Percentiles rank a stretch among this genome's conserved stretches.
These are phyloP conservation scores for Zea mays DNA, from an alignment of 176 grass and related monocot species.

Conservation along the genomic window Zm-B73-REFERENCE-NAM-5.0 NC_050099.1:249559001-249559500, in stretches of 20 bases:
- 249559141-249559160: constrained; percentile 96
- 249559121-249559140: constrained; percentile 10
- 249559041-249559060: background rate
- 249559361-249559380: background rate
- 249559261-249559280: background rate
- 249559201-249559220: constrained; percentile 91
- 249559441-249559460: constrained; percentile 86
- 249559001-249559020: constrained; percentile 84
- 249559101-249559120: background rate
- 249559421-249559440: constrained; percentile 89
- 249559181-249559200: constrained; percentile 83
- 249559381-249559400: constrained; percentile 54
- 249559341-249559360: background rate
- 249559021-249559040: constrained; percentile 71
- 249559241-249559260: constrained; percentile 39
- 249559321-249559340: background rate
- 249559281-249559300: background rate
- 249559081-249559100: background rate
- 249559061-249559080: background rate
- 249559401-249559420: constrained; percentile 66
- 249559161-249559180: constrained; percentile 76
- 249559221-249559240: constrained; percentile 93
- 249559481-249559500: constrained; percentile 95
- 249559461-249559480: constrained; percentile 87
- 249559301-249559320: background rate